Evolutionary conservation across 768 basidiomycete genomes (phyloP), one percentile per base, ranked within the genome.

Genomic region (Termitomyces sp.): DNA sequence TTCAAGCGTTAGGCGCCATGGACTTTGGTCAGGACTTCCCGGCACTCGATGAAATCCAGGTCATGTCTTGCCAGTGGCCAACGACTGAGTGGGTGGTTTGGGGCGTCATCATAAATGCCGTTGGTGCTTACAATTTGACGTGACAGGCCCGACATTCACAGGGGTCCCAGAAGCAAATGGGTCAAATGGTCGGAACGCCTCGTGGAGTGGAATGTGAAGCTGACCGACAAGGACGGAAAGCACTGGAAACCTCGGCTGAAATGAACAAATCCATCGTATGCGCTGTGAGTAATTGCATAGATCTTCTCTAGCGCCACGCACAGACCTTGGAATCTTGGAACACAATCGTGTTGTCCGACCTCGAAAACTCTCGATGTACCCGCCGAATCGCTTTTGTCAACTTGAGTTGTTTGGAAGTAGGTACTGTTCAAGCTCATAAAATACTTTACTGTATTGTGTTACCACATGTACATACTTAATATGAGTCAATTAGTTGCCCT

Each of bases 151-250:
- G 56, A 57, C 2, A 51, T 57, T 32, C 9, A 29, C 10, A 51
- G 31, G 24, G 54, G 54, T 5, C 54, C 54, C 4, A 55, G 34
- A 55, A 57, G 56, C 36, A 36, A 34, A 12, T 57, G 56, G 56
- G 56, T 57, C 6, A 50, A 44, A 7, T 57, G 56, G 56, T 48
- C 56, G 8, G 56, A 57, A 24, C 43, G 56, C 32, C 49, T 57
- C 31, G 10, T 57, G 49, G n/a, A 36, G 32, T 57, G 56, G 56
- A 42, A 52, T 44, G 32, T 57, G 8, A 44, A 37, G 34, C 22
- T 57, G 12, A 51, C 41, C 10, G 56, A 57, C 24, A 27, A 29
- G 9, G 26, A 57, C 16, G 49, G 56, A 27, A 57, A 51, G 16
- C 41, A 44, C 29, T 57, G 56, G 56, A 50, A 29, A 27, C 56